These are phyloP conservation scores for Pneumocystis carinii DNA, from an alignment of 1,139 yeast genomes.

Conservation along the genomic window DNA sequence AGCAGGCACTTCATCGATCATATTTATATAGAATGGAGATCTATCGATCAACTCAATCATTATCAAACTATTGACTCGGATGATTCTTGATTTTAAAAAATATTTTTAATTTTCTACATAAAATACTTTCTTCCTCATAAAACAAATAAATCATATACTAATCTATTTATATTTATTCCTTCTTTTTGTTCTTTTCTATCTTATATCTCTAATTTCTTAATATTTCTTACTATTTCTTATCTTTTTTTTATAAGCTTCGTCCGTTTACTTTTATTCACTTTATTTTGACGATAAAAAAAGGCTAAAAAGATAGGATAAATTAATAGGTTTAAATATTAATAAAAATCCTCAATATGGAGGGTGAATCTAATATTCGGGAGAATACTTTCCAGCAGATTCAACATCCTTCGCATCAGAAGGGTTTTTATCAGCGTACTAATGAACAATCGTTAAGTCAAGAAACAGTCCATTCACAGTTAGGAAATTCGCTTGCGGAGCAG, in stretches of 20 bases:
- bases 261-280: too few relatives aligned
- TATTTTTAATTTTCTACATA: too few relatives aligned
- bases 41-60: conserved; percentile 44
- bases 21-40: conserved; percentile 74
- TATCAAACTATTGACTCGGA: conserved; percentile 32
- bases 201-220: too few relatives aligned
- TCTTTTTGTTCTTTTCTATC: too few relatives aligned
- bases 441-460: background rate
- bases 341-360: background rate
- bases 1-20: conserved; percentile 41
- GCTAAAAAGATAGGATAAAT: too few relatives aligned
- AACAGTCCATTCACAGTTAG: background rate
- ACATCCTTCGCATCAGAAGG: background rate
- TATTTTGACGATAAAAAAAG: background rate
- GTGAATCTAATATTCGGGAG: background rate
- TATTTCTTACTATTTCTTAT: too few relatives aligned
- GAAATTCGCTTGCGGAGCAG: background rate
- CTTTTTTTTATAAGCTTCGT: too few relatives aligned
- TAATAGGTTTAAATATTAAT: background rate
- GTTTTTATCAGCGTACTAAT: background rate
- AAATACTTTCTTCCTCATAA: too few relatives aligned
- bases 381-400: background rate
- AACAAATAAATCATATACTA: too few relatives aligned
- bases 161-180: too few relatives aligned
- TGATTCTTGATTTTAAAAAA: background rate